Evolutionary conservation across 2,329 filamentous ascomycete genomes (phyloP).

Genomic region (Fusarium goolgardi): DNA sequence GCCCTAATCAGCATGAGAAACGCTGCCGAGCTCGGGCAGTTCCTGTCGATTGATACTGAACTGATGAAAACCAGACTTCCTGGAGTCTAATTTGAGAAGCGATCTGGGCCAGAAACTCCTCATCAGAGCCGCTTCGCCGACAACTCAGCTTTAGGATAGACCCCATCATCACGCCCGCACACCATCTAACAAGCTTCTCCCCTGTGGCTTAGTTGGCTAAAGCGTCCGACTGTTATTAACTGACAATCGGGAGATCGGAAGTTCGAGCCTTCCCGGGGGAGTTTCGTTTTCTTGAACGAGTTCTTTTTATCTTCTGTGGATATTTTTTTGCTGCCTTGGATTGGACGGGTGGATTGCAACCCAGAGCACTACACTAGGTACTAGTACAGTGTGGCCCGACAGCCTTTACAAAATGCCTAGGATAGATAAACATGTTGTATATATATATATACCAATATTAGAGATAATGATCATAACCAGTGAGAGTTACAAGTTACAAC

Average conservation of each 20-base stretch:
- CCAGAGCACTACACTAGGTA: neutral
- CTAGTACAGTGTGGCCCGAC: neutral
- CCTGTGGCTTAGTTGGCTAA: conserved; percentile 45
- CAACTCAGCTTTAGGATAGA: neutral
- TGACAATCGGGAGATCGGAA: conserved; percentile 48
- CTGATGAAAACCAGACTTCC: neutral
- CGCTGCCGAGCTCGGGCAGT: neutral
- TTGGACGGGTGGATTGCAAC: neutral
- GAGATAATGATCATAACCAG: neutral
- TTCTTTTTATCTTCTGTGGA: conserved; percentile 1
- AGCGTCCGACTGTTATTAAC: conserved; percentile 42
- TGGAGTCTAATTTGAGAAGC: neutral
- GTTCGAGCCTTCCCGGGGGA: conserved; percentile 49
- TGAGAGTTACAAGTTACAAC: neutral
- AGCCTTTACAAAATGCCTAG: neutral
- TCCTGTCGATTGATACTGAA: neutral
- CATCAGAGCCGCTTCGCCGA: neutral
- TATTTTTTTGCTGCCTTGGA: conserved; percentile 17
- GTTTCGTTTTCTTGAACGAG: neutral
- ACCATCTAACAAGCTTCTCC: conserved; percentile 24
- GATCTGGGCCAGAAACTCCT: neutral
- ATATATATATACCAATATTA: neutral
- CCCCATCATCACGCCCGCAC: neutral
- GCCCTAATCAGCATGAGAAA: neutral
- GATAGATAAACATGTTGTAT: neutral